Percentiles rank a stretch among this genome's conserved stretches.
These are phyloP conservation scores for Boletus holoroseus DNA, from an alignment of 1,284 basidiomycete genomes.

Conservation along the genomic window DNA sequence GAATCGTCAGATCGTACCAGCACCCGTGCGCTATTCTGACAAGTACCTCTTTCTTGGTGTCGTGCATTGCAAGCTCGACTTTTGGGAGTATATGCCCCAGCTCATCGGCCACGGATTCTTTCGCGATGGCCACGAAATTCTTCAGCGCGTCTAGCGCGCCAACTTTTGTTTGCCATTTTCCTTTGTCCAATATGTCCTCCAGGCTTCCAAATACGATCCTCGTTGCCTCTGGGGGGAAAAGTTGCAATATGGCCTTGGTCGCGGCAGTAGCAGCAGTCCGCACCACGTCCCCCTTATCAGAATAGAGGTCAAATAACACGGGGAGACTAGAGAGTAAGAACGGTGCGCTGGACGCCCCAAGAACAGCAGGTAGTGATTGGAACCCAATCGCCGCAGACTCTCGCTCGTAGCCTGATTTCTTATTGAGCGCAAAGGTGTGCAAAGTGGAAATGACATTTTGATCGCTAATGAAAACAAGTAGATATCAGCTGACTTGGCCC, in stretches of 20 bases:
- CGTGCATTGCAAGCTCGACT: slow-evolving; percentile 91
- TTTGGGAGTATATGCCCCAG: slow-evolving; percentile 81
- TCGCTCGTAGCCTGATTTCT: slow-evolving; percentile 88
- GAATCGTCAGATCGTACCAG: slow-evolving; percentile 7
- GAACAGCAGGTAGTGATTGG: slow-evolving; percentile 67
- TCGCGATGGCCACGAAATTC: slow-evolving; percentile 63
- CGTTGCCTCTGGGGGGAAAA: slow-evolving; percentile 81
- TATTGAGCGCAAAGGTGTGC: slow-evolving; percentile 73
- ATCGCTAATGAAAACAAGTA: slow-evolving; percentile 42
- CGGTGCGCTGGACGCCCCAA: slow-evolving; percentile 77
- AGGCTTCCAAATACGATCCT: slow-evolving; percentile 69
- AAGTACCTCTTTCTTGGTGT: slow-evolving; percentile 88
- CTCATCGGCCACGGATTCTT: slow-evolving; percentile 81
- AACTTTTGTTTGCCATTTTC: slow-evolving; percentile 95
- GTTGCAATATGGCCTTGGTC: slow-evolving; percentile 80
- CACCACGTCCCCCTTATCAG: slow-evolving; percentile 95
- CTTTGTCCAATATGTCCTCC: slow-evolving; percentile 70
- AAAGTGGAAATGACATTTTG: slow-evolving; percentile 59
- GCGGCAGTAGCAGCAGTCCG: slow-evolving; percentile 77
- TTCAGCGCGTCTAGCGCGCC: slow-evolving; percentile 88
- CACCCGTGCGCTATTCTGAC: slow-evolving; percentile 16
- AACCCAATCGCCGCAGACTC: slow-evolving; percentile 87
- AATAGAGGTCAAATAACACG: slow-evolving; percentile 78
- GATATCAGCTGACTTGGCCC: slow-evolving; percentile 2
- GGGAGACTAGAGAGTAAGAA: slow-evolving; percentile 78